Percentiles rank a stretch among this genome's conserved stretches.
These are phyloP conservation scores for Exophiala mesophila DNA, from an alignment of 2,329 filamentous ascomycete species.

Conservation along the genomic window DNA sequence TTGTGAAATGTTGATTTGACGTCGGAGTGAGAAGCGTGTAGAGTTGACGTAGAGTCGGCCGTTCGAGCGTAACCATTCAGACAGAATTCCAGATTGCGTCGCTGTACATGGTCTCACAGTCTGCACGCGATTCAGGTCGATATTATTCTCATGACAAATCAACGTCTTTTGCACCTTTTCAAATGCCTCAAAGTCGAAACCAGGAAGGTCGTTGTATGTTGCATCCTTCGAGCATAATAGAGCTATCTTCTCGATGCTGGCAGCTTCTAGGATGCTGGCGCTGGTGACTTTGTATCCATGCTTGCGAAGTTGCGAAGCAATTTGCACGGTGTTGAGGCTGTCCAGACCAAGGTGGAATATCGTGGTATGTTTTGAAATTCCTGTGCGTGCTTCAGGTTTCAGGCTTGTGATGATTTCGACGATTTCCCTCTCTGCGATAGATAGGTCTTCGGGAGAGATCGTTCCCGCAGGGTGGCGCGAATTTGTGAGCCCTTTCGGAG, in stretches of 20 bases:
- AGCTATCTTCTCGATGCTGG: slow-evolving; percentile 23
- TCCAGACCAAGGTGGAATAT: slow-evolving; percentile 88
- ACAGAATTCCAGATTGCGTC: slow-evolving; percentile 74
- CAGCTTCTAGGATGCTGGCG: slow-evolving; percentile 65
- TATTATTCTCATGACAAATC: slow-evolving; percentile 9
- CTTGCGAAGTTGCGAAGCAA: slow-evolving; percentile 63
- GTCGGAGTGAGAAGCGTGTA: slow-evolving; percentile 51
- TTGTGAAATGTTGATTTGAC: slow-evolving; percentile 33
- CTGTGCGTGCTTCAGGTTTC: slow-evolving; percentile 3
- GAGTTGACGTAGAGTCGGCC: slow-evolving; percentile 73
- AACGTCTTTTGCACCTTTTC: slow-evolving; percentile 38
- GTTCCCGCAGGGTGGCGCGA: too few relatives aligned
- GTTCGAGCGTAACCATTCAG: slow-evolving; percentile 63
- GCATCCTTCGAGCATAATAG: slow-evolving; percentile 9
- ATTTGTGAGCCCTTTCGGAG: neutral
- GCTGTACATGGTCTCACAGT: slow-evolving; percentile 71
- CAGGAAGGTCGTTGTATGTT: neutral
- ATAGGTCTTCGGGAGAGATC: slow-evolving; percentile 5
- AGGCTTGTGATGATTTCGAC: slow-evolving; percentile 13
- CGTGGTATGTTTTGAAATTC: slow-evolving; percentile 48
- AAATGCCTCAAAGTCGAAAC: slow-evolving; percentile 50
- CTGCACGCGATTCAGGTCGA: slow-evolving; percentile 40
- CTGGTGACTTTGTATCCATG: slow-evolving; percentile 57
- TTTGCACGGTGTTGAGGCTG: slow-evolving; percentile 78
- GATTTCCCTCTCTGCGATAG: slow-evolving; percentile 3